Conservation (phyloP, 257 asterid genomes). For the Dorcoceras hygrometricum region DNA sequence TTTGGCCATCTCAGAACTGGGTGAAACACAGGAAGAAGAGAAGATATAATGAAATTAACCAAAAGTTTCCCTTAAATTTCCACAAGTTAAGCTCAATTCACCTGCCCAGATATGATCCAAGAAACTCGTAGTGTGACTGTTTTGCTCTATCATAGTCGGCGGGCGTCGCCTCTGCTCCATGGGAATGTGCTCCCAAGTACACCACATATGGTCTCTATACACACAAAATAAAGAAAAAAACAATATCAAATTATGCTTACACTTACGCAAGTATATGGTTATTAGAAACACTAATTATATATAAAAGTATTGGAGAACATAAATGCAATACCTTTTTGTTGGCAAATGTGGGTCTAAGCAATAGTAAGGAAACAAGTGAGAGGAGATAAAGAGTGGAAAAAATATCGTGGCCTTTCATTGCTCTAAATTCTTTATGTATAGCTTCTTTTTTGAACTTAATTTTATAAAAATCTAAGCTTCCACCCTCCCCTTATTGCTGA, state of each 20-base stretch:
- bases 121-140: slow-evolving; percentile 65
- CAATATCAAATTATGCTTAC: background rate
- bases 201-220: slow-evolving; percentile 77
- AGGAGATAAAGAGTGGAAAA: slow-evolving; percentile 43
- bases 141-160: slow-evolving; percentile 60
- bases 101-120: slow-evolving; percentile 85
- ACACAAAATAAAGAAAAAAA: slow-evolving; percentile 14
- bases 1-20: slow-evolving; percentile 63
- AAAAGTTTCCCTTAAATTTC: background rate
- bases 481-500: slow-evolving; percentile 10
- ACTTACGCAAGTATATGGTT: background rate
- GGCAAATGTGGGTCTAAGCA: slow-evolving; percentile 68
- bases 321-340: slow-evolving; percentile 57
- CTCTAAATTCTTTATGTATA: background rate
- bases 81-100: slow-evolving; percentile 19
- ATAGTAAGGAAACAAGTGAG: slow-evolving; percentile 41
- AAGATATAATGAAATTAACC: background rate
- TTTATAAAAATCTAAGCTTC: slow-evolving; percentile 11
- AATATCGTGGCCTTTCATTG: slow-evolving; percentile 43
- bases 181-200: slow-evolving; percentile 88
- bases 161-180: slow-evolving; percentile 46
- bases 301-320: slow-evolving; percentile 21
- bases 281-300: slow-evolving; percentile 1
- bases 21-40: slow-evolving; percentile 12
- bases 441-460: background rate